A percentile compares a stretch with the other conserved stretches of the same genome.
phyloP scores from a whole-genome alignment of 2,329 filamentous ascomycete genomes.

The Paraphoma sp. region DNA sequence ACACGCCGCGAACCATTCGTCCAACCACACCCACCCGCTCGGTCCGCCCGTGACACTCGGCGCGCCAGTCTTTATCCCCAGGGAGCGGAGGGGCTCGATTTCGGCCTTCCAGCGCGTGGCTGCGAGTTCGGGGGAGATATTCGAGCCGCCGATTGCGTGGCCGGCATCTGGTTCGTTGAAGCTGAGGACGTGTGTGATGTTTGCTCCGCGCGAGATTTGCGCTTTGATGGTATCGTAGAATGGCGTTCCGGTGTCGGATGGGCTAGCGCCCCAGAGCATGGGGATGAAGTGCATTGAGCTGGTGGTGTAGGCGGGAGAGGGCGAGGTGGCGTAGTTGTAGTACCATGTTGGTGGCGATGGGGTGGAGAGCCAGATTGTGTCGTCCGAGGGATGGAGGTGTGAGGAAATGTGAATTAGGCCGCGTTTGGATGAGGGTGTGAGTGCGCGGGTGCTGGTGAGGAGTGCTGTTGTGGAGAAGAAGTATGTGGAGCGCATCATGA shows the following conservation, averaged over 20 bases:
- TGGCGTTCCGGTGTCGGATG: conserved; percentile 54
- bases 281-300: conserved; percentile 74
- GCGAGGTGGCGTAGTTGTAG: conserved; percentile 75
- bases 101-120: conserved; percentile 74
- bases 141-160: conserved; percentile 64
- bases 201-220: conserved; percentile 60
- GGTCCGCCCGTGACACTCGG: conserved; percentile 72
- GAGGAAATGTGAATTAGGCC: conserved; percentile 74
- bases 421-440: conserved; percentile 65
- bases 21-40: conserved; percentile 70
- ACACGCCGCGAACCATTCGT: conserved; percentile 68
- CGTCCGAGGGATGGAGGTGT: conserved; percentile 63
- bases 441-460: conserved; percentile 13
- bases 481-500: background rate
- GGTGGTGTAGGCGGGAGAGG: conserved; percentile 59
- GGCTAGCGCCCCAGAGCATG: conserved; percentile 74
- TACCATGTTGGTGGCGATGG: conserved; percentile 76
- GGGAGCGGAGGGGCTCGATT: conserved; percentile 70
- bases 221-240: conserved; percentile 67
- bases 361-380: conserved; percentile 67
- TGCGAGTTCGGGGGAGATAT: conserved; percentile 65
- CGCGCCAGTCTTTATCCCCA: conserved; percentile 71
- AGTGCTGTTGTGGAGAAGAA: background rate
- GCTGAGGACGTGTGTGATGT: conserved; percentile 72
- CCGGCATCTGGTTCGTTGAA: conserved; percentile 81